Evolutionary conservation across 305 asterid species (phyloP).

Genomic region (Petunia hybrid): DNA sequence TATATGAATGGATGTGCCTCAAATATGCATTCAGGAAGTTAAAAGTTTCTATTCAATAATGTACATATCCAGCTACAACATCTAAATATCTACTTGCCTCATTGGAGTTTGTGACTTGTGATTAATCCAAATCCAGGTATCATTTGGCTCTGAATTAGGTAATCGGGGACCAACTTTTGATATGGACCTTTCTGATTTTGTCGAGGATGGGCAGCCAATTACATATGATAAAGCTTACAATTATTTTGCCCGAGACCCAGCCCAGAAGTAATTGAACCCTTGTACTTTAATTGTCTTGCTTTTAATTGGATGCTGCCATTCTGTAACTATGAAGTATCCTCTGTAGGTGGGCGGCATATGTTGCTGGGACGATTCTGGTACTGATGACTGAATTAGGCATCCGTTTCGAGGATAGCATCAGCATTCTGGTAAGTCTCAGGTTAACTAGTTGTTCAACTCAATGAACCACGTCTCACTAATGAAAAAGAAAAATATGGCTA

Average conservation of each 20-base stretch:
- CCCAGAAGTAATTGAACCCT: slow-evolving; percentile 58
- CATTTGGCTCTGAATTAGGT: slow-evolving; percentile 70
- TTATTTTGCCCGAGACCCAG: slow-evolving; percentile 62
- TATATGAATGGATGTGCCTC: not conserved
- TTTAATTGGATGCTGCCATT: slow-evolving; percentile 20
- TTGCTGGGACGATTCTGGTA: slow-evolving; percentile 76
- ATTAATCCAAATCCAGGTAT: slow-evolving; percentile 52
- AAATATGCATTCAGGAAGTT: not conserved
- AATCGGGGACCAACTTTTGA: slow-evolving; percentile 83
- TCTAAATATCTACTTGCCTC: slow-evolving; percentile 21
- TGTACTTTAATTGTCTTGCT: slow-evolving; percentile 27
- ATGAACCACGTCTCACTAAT: not conserved
- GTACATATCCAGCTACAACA: slow-evolving; percentile 22
- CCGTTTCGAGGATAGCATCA: slow-evolving; percentile 60
- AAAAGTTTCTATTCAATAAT: not conserved
- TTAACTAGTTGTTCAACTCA: slow-evolving; percentile 6
- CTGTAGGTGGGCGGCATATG: slow-evolving; percentile 78
- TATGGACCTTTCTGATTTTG: slow-evolving; percentile 72
- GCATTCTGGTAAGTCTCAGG: slow-evolving; percentile 57
- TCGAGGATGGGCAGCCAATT: slow-evolving; percentile 64
- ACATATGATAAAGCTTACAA: slow-evolving; percentile 66
- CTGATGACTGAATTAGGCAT: slow-evolving; percentile 70
- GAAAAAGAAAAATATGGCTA: not conserved
- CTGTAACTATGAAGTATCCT: slow-evolving; percentile 32
- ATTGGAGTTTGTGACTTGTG: slow-evolving; percentile 6